Percentiles rank a stretch among this genome's conserved stretches.
Evolutionary conservation across 2,329 filamentous ascomycete species (phyloP).

Genomic region (Microsporum ferrugineum): DNA sequence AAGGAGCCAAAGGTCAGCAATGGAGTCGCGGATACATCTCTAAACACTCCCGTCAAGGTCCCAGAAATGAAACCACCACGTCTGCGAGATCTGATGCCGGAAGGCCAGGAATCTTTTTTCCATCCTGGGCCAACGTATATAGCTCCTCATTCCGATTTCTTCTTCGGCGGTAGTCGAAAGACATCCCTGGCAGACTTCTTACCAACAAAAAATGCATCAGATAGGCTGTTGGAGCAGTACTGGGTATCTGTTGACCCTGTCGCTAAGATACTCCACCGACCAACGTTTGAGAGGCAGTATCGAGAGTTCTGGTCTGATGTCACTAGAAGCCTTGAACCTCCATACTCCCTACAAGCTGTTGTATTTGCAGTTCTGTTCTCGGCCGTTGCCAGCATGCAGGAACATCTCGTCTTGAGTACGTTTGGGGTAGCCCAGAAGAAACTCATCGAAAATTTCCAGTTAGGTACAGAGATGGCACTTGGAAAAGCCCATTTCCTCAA

Average conservation of each 20-base stretch:
- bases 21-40: background rate
- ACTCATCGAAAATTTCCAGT: constrained; percentile 52
- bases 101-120: constrained; percentile 38
- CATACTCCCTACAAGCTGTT: constrained; percentile 53
- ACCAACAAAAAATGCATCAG: constrained; percentile 46
- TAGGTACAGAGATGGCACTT: constrained; percentile 56
- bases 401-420: constrained; percentile 40
- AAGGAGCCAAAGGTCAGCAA: background rate
- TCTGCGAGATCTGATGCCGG: background rate
- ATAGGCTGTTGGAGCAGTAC: constrained; percentile 56
- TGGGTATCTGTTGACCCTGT: constrained; percentile 57
- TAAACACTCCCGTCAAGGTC: background rate
- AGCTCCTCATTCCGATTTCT: constrained; percentile 54
- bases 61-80: background rate
- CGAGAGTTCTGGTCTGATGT: constrained; percentile 54
- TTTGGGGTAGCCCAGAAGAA: constrained; percentile 47
- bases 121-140: constrained; percentile 56
- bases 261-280: constrained; percentile 55
- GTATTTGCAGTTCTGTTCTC: constrained; percentile 60
- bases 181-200: constrained; percentile 49
- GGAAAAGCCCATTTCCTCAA: constrained; percentile 59
- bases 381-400: constrained; percentile 54
- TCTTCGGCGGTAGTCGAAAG: constrained; percentile 47
- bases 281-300: constrained; percentile 56
- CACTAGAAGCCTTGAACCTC: constrained; percentile 48